Percentiles rank a stretch among this genome's conserved stretches.
phyloP scores from a whole-genome alignment of 306 rosid species.

The Rosa chinensis region DNA sequence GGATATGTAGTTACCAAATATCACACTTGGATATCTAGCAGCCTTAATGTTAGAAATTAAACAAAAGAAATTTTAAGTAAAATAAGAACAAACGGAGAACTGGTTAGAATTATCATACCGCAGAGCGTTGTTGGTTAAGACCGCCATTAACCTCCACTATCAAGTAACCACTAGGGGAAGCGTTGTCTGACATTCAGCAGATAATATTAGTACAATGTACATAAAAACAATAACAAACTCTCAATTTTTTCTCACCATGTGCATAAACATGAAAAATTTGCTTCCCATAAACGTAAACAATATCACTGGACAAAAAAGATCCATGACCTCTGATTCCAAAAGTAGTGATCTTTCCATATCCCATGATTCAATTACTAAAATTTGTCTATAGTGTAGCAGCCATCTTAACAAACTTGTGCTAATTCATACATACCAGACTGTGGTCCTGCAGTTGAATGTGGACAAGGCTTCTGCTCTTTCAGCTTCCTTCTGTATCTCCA shows the following conservation, averaged over 20 bases:
- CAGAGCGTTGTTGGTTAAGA: conserved; percentile 96
- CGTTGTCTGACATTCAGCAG: conserved; percentile 51
- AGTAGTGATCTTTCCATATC: background rate
- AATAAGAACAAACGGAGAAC: conserved; percentile 3
- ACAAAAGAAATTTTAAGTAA: background rate
- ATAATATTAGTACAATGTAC: conserved; percentile 11
- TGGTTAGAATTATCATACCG: conserved; percentile 45
- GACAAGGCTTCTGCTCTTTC: conserved; percentile 86
- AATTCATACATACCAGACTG: conserved; percentile 50
- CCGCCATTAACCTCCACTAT: conserved; percentile 97
- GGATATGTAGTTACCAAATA: background rate
- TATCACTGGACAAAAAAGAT: background rate
- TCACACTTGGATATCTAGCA: background rate
- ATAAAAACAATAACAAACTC: background rate
- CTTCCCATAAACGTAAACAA: background rate
- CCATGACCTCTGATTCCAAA: background rate
- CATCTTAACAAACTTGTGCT: conserved; percentile 2
- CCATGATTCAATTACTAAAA: background rate
- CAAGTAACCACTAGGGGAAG: conserved; percentile 63
- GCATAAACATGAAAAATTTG: background rate
- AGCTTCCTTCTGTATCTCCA: conserved; percentile 85
- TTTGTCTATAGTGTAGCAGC: background rate
- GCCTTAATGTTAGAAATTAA: background rate
- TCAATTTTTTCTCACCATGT: background rate
- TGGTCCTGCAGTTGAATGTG: conserved; percentile 55